These are phyloP conservation scores for Coprinopsis sp. DNA, from an alignment of 768 basidiomycete species.

Conservation along the genomic window DNA sequence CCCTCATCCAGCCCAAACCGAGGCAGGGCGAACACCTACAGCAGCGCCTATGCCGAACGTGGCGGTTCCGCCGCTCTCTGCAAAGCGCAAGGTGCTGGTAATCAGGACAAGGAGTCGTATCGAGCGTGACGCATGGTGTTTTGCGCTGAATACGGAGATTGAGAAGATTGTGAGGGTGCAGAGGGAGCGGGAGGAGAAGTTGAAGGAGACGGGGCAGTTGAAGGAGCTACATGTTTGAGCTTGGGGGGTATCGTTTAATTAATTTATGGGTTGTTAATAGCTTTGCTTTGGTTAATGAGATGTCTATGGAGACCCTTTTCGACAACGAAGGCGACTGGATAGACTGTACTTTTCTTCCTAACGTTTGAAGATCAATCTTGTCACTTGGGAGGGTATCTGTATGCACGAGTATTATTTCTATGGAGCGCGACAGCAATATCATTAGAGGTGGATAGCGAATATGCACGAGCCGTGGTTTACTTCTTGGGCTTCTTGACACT, in stretches of 20 bases:
- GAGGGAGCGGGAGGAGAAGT: slow-evolving; percentile 55
- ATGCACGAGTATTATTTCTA: too few species aligned
- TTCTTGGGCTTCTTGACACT: slow-evolving; percentile 87
- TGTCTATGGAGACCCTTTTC: too few species aligned
- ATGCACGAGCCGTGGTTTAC: slow-evolving; percentile 22
- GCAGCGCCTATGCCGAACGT: slow-evolving; percentile 23
- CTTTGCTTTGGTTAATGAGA: too few species aligned
- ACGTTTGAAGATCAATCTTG: neutral
- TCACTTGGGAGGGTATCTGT: too few species aligned
- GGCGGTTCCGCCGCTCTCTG: slow-evolving; percentile 46
- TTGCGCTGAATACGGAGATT: slow-evolving; percentile 87
- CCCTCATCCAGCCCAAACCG: slow-evolving; percentile 29
- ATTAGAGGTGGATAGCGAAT: slow-evolving; percentile 5
- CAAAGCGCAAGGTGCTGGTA: slow-evolving; percentile 56
- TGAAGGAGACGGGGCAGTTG: slow-evolving; percentile 63
- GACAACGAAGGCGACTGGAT: neutral
- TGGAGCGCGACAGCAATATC: too few species aligned
- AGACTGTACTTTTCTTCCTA: neutral
- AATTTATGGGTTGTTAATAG: too few species aligned
- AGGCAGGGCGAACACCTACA: slow-evolving; percentile 24
- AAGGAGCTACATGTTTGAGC: slow-evolving; percentile 23
- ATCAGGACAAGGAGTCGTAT: slow-evolving; percentile 77
- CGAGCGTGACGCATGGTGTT: slow-evolving; percentile 93
- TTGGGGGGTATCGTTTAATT: neutral
- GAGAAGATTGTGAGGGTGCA: slow-evolving; percentile 69